These are phyloP conservation scores for Ballota nigra DNA, from an alignment of 257 asterid genomes.

Conservation along the genomic window DNA sequence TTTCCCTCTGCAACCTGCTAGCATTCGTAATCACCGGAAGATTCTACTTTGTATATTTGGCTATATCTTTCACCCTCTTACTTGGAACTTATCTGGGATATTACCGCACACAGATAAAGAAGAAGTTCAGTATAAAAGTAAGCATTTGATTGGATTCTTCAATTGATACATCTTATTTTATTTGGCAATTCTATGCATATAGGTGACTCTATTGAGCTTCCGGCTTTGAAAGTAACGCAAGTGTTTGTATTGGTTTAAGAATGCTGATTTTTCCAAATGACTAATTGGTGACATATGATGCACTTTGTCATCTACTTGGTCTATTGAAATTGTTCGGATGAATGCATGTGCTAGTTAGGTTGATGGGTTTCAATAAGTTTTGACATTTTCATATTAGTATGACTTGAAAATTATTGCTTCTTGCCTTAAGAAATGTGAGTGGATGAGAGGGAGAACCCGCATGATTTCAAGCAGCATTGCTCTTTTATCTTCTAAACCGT, in stretches of 20 bases:
- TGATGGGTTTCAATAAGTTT: not conserved
- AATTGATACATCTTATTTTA: not conserved
- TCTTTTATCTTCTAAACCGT: not conserved
- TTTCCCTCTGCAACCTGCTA: constrained; percentile 50
- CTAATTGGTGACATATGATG: not conserved
- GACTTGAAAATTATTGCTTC: no score
- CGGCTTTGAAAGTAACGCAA: not conserved
- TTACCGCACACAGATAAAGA: constrained; percentile 66
- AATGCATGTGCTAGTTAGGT: not conserved
- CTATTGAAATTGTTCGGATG: not conserved
- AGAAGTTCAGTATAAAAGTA: constrained; percentile 83
- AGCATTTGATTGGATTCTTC: constrained; percentile 20
- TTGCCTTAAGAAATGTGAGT: no score
- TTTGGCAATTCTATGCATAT: not conserved
- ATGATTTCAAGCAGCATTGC: not conserved
- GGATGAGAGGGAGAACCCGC: no score
- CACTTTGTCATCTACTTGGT: not conserved
- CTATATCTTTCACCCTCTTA: constrained; percentile 46
- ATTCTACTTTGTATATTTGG: constrained; percentile 60
- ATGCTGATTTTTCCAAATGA: not conserved
- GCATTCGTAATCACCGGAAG: constrained; percentile 58
- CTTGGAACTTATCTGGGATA: constrained; percentile 68
- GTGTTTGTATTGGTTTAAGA: not conserved
- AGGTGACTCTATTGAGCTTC: not conserved
- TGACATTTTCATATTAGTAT: not conserved